These are phyloP conservation scores for Aspergillus latus DNA, from an alignment of 2,329 filamentous ascomycete species.

Conservation along the genomic window DNA sequence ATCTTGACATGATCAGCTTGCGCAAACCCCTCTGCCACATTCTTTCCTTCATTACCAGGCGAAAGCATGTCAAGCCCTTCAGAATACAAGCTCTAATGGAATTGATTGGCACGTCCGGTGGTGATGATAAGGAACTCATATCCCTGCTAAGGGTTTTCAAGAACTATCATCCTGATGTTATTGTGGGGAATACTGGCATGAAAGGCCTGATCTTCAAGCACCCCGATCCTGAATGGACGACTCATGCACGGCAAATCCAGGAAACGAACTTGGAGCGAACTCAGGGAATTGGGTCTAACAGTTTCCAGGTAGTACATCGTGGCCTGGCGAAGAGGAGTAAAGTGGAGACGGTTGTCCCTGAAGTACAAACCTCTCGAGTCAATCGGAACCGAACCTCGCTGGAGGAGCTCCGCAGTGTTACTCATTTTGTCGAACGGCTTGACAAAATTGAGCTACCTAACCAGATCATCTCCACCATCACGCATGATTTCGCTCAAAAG, in stretches of 20 bases:
- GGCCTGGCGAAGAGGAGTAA: slow-evolving; percentile 52
- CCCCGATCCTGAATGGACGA: slow-evolving; percentile 74
- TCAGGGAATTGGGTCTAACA: slow-evolving; percentile 47
- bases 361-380: slow-evolving; percentile 72
- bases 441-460: slow-evolving; percentile 80
- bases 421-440: slow-evolving; percentile 68
- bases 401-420: slow-evolving; percentile 73
- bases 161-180: slow-evolving; percentile 87
- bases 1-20: slow-evolving; percentile 76
- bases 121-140: slow-evolving; percentile 71
- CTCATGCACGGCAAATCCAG: slow-evolving; percentile 67
- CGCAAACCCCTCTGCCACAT: slow-evolving; percentile 72
- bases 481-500: slow-evolving; percentile 76
- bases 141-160: slow-evolving; percentile 78
- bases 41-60: slow-evolving; percentile 73
- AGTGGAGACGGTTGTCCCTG: slow-evolving; percentile 57
- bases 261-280: slow-evolving; percentile 50
- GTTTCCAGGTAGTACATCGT: slow-evolving; percentile 65
- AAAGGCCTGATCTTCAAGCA: slow-evolving; percentile 53
- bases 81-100: slow-evolving; percentile 71
- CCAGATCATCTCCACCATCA: slow-evolving; percentile 74
- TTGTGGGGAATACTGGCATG: slow-evolving; percentile 62
- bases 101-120: slow-evolving; percentile 50
- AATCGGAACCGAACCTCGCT: slow-evolving; percentile 60
- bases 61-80: slow-evolving; percentile 80